Conservation (phyloP, 139 green algal genomes). For the Edaphochlamys debaryana region DNA sequence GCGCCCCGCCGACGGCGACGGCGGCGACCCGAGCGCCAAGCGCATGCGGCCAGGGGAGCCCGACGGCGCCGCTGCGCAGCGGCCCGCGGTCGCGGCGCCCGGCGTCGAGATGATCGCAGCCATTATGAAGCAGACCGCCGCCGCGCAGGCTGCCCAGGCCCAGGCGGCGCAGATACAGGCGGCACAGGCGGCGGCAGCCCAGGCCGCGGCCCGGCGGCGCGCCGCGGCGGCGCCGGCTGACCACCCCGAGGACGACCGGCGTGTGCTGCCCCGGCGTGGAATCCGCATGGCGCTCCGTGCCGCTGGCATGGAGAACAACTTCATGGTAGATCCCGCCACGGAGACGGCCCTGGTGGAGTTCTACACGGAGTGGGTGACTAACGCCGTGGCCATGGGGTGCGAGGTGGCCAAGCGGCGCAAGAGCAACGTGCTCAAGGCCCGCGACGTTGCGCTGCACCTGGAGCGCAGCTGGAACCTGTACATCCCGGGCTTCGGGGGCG, state of each 20-base stretch:
- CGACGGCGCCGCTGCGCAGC: neutral
- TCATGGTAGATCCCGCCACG: conserved; percentile 30
- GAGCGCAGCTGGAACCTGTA: conserved; percentile 56
- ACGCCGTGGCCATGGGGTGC: conserved; percentile 49
- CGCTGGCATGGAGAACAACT: conserved; percentile 40
- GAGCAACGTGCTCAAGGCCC: conserved; percentile 44
- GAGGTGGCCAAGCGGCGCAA: conserved; percentile 48
- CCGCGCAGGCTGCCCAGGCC: neutral
- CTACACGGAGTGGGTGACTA: conserved; percentile 39
- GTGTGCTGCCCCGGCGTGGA: conserved; percentile 42
- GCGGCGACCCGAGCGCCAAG: conserved; percentile 1
- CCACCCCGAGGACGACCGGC: neutral
- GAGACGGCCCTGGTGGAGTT: conserved; percentile 47
- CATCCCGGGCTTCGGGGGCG: conserved; percentile 48
- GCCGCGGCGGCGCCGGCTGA: neutral
- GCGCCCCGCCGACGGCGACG: neutral
- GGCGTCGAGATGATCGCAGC: neutral
- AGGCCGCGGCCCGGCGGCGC: neutral
- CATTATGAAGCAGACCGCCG: neutral
- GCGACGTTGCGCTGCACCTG: conserved; percentile 57
- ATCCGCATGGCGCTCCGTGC: conserved; percentile 35
- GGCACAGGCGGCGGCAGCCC: neutral
- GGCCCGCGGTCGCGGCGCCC: too few species aligned
- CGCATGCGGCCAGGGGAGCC: neutral
- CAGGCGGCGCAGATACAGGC: neutral